Evolutionary conservation across 2,329 filamentous ascomycete species (phyloP).

Genomic region (Knoxdaviesia proteae): DNA sequence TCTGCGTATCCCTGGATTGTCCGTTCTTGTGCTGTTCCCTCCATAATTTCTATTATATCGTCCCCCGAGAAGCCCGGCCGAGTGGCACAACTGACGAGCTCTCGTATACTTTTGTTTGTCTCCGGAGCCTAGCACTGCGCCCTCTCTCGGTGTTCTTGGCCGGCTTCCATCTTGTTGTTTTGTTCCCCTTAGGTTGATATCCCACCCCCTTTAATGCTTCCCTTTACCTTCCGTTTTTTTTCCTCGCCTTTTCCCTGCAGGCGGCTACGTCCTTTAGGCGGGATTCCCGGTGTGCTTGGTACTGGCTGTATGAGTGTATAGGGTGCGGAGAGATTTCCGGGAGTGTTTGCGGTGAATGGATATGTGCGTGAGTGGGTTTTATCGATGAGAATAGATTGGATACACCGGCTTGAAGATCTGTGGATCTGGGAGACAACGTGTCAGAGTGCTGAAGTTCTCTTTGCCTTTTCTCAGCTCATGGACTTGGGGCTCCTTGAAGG

Average conservation of each 20-base stretch:
- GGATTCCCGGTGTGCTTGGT: too few species aligned
- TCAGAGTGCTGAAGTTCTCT: too few species aligned
- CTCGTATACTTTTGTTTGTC: background rate
- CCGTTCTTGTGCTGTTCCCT: background rate
- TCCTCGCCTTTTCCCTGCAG: background rate
- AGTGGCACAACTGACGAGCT: background rate
- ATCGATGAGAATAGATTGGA: too few species aligned
- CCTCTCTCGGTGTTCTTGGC: background rate
- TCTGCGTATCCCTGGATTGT: background rate
- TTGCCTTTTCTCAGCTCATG: too few species aligned
- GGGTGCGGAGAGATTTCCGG: too few species aligned
- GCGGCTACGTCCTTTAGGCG: too few species aligned
- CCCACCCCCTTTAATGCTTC: slow-evolving; percentile 1
- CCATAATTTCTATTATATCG: background rate
- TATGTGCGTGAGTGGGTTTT: too few species aligned
- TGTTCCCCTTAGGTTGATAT: background rate
- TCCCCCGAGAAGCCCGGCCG: background rate
- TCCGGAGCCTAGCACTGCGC: background rate
- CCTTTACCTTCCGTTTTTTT: background rate
- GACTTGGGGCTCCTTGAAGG: too few species aligned
- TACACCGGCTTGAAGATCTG: too few species aligned
- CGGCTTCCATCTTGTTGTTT: background rate
- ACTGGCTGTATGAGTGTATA: too few species aligned
- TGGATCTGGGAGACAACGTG: too few species aligned
- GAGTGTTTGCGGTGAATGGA: too few species aligned